Conservation (phyloP, 176 grass and related monocot species). For the Rhipidocladum racemiflorum region DNA sequence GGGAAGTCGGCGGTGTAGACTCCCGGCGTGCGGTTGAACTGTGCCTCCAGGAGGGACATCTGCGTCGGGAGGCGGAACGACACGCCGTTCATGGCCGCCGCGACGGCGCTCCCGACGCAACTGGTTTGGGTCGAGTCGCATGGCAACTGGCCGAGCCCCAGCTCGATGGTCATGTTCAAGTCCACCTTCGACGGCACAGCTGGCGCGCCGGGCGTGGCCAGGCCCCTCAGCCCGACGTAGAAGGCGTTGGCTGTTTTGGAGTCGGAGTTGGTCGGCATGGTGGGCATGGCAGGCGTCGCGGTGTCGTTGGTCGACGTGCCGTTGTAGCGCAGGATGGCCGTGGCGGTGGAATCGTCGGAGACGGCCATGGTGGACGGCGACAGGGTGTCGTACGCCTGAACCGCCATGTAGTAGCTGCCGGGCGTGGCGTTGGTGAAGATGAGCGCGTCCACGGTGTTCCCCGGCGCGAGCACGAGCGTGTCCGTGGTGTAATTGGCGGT, state of each 20-base stretch:
- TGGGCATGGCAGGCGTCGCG: constrained; percentile 20
- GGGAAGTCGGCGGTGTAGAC: constrained; percentile 71
- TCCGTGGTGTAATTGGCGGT: constrained; percentile 63
- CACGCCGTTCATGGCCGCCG: constrained; percentile 68
- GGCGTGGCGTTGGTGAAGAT: constrained; percentile 44
- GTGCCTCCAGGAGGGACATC: constrained; percentile 61
- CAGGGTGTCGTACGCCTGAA: constrained; percentile 38
- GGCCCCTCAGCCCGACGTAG: constrained; percentile 43
- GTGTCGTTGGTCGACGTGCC: constrained; percentile 2
- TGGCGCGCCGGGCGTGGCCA: constrained; percentile 15
- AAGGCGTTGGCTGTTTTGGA: constrained; percentile 43
- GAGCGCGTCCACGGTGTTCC: constrained; percentile 79
- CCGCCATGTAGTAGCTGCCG: constrained; percentile 72
- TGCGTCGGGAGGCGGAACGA: constrained; percentile 54
- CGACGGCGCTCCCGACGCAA: constrained; percentile 34
- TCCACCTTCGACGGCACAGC: constrained; percentile 51
- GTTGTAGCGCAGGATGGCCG: constrained; percentile 64
- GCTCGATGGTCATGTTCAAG: constrained; percentile 56
- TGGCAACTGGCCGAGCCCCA: constrained; percentile 43
- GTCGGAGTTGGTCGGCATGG: constrained; percentile 51
- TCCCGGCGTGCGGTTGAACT: constrained; percentile 9
- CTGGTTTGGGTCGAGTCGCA: constrained; percentile 45
- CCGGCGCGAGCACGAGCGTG: constrained; percentile 68
- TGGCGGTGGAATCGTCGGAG: constrained; percentile 30
- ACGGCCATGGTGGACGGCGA: constrained; percentile 1